Evolutionary conservation across 331 rosid species (phyloP), one percentile per base, ranked within the genome.

Genomic region (Cydonia oblonga): DNA sequence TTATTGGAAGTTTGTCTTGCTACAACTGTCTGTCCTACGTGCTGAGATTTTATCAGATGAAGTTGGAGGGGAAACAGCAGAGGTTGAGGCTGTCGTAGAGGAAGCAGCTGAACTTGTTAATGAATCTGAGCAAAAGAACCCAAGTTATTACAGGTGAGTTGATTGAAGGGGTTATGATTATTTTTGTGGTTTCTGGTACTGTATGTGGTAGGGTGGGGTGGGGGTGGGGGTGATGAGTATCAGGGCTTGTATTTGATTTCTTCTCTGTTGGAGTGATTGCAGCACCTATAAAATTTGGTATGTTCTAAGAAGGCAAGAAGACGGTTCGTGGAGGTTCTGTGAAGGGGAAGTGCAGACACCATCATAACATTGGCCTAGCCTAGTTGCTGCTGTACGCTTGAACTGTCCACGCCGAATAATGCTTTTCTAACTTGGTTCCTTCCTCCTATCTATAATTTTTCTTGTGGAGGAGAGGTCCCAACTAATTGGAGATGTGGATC

Each of bases 301-400:
- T 84, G 76, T 87, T 73, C 81, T 91, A 51, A 89, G 81, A 86
- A 87, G 82, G 80, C 96, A 85, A 78, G 88, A 83, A 29, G 93
- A 89, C 83, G 97, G 97, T 62, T 81, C 96, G n/a, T 95, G 99
- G 99, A 91, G 87, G 82, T 95, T 95, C 80, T 89, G 90, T 81
- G 90, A 88, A 85, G 86, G 87, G 58, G 84, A 90, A 58, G 75
- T 92, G 46, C 86, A 78, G 75, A 77, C 81, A 38, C 83, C 85
- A 23, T 72, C 86, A 75, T 81, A 75, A 87, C 56, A 18, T 24
- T 56, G 24, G 53, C 33, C 75, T 53, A 51, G 57, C 22, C 20
- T 18, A 61, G 65, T 33, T 54, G 24, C 66, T 32, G 38, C 32
- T 53, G 59, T 14, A 57, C 57, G 28, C 66, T 23, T 56, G 68